A percentile compares a stretch with the other conserved stretches of the same genome.
Evolutionary conservation across 2,329 filamentous ascomycete genomes (phyloP).

Genomic region (Pseudocercospora cruenta): DNA sequence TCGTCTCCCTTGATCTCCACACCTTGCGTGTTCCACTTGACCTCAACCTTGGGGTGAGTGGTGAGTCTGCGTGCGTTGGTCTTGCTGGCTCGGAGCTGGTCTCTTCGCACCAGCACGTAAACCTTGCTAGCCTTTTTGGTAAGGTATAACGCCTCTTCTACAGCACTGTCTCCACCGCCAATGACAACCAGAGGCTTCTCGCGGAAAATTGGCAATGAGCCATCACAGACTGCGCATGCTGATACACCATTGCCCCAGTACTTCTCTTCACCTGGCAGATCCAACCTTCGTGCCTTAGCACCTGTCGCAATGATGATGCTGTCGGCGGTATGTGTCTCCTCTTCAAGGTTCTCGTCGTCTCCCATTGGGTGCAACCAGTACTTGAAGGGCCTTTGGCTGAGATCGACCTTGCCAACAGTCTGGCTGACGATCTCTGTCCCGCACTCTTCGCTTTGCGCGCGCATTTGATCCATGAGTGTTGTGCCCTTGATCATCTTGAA

Average conservation of each 20-base stretch:
- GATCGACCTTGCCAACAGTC: conserved; percentile 86
- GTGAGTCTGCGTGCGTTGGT: conserved; percentile 89
- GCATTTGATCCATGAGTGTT: conserved; percentile 95
- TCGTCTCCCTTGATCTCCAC: conserved; percentile 83
- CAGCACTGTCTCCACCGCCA: conserved; percentile 93
- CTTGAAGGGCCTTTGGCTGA: conserved; percentile 83
- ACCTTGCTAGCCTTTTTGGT: conserved; percentile 97
- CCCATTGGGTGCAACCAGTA: conserved; percentile 76
- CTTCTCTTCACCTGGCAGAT: conserved; percentile 84
- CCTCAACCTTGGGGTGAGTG: conserved; percentile 84
- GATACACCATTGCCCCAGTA: conserved; percentile 98
- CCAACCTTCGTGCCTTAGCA: conserved; percentile 82
- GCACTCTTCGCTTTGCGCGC: conserved; percentile 84
- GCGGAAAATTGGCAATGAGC: conserved; percentile 94
- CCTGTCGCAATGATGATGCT: conserved; percentile 93
- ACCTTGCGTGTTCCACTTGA: conserved; percentile 81
- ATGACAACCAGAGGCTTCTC: conserved; percentile 96
- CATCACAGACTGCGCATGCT: conserved; percentile 96
- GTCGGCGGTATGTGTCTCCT: conserved; percentile 80
- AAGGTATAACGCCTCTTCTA: conserved; percentile 95
- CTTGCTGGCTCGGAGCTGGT: conserved; percentile 82
- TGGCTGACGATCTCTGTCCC: conserved; percentile 92
- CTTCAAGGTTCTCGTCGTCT: conserved; percentile 73
- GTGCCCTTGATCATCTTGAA: conserved; percentile 88
- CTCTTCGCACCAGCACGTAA: conserved; percentile 86